Base-by-base conservation (phyloP, 2,329 filamentous ascomycete genomes). In the Gaeumannomyces tritici region DNA sequence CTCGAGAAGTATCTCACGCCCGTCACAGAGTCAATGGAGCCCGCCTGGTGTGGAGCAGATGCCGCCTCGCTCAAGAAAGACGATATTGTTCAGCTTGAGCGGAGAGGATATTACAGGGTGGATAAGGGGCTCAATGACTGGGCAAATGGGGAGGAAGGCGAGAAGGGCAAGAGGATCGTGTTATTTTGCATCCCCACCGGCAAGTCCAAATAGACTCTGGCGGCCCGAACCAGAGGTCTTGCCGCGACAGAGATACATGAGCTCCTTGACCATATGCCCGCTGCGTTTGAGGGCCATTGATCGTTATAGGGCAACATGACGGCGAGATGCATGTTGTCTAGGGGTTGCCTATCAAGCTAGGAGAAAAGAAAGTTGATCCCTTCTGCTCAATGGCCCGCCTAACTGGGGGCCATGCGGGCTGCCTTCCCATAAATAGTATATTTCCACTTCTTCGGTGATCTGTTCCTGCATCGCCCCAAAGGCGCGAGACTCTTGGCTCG, bases 41-140 rank as follows among this genome's bases (percentile, higher is more conserved):
- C 89, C 66, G 91, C 89, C 1, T 73, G 90, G 61, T 92, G 90
- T 29, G 93, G 97, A 71, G 87, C 85, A 70, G 96, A 93, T 69
- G 88, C 96, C 0, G 82, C 83, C 0, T 80, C 85, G 65, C 80
- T 97, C 57, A 92, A 91, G 81, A 87, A 86, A 73, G 90, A 91
- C 70, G 92, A 96, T 69, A 93, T 98, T 65, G 91, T 98, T 68
- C 95, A 98, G 79, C 89, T 98, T 57, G 93, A 98, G 80, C 84
- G 93, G 65, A 91, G 93, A 76, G 93, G 93, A 1, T 98, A 91
- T 77, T 98, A 90, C 80, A 83, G 93, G 61, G 87, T 96, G 29
- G 93, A 98, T 76, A 84, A 84, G 76, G 80, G 79, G 12, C 74
- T 83, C 31, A 71, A 69, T 54, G 75, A 82, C 69, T 80, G 79